Percentiles rank a stretch among this genome's conserved stretches.
phyloP scores from a whole-genome alignment of 2,329 filamentous ascomycete genomes.

The Diaporthe eres region DNA sequence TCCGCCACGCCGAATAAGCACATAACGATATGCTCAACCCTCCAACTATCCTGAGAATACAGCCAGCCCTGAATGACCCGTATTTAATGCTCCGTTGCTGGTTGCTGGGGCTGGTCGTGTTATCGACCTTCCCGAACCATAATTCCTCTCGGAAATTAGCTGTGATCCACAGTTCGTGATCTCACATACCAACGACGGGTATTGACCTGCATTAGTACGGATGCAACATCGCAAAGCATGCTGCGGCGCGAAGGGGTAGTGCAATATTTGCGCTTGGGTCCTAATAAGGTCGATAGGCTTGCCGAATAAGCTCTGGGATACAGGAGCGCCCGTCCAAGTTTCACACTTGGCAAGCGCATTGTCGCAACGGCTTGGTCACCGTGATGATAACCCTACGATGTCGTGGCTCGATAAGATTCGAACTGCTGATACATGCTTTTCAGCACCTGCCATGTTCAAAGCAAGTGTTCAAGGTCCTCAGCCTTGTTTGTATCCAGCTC shows the following conservation, averaged over 20 bases:
- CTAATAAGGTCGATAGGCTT: not conserved
- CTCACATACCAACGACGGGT: not conserved
- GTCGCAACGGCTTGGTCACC: not conserved
- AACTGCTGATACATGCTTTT: not conserved
- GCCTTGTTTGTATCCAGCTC: not conserved
- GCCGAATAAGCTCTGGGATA: not conserved
- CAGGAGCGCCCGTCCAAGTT: not conserved
- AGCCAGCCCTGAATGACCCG: not conserved
- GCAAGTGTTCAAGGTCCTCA: not conserved
- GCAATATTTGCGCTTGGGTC: not conserved
- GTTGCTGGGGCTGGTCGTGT: not conserved
- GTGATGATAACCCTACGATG: rapidly evolving
- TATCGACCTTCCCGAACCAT: conserved; percentile 8
- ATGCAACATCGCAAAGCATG: conserved; percentile 14
- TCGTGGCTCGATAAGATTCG: not conserved
- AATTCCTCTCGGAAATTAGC: not conserved
- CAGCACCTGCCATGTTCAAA: not conserved
- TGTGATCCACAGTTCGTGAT: not conserved
- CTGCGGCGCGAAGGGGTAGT: not conserved
- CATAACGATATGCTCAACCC: not conserved
- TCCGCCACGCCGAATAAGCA: too few relatives aligned
- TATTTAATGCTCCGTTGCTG: not conserved
- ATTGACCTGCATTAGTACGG: conserved; percentile 17
- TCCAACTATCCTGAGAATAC: not conserved
- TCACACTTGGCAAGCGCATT: not conserved